Evolutionary conservation across 805 yeast genomes (phyloP).

Genomic region (Pichia paraexigua): DNA sequence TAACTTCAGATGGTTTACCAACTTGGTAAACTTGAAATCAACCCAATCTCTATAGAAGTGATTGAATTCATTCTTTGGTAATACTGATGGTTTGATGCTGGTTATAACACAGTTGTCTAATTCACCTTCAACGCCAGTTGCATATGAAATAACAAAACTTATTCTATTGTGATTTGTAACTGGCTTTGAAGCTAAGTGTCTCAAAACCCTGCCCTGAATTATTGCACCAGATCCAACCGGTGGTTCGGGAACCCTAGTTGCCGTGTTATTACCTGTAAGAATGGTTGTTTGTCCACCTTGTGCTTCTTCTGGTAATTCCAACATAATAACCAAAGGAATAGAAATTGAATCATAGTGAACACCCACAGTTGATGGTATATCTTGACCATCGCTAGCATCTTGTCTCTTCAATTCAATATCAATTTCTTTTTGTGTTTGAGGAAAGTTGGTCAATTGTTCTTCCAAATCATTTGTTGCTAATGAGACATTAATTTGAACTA

Average conservation of each 20-base stretch:
- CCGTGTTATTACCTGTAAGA: conserved; percentile 33
- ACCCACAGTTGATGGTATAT: conserved; percentile 38
- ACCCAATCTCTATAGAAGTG: conserved; percentile 30
- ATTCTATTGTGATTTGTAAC: conserved; percentile 28
- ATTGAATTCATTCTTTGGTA: conserved; percentile 27
- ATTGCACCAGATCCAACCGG: conserved; percentile 38
- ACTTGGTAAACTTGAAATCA: conserved; percentile 24
- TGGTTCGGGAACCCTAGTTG: conserved; percentile 32
- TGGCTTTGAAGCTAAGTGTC: conserved; percentile 42
- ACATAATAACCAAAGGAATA: conserved; percentile 42
- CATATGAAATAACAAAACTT: conserved; percentile 25
- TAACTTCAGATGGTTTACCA: conserved; percentile 20
- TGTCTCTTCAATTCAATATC: conserved; percentile 11
- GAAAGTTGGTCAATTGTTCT: conserved; percentile 9
- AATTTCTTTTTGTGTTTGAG: conserved; percentile 14
- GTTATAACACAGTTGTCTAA: conserved; percentile 28
- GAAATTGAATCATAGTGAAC: conserved; percentile 42
- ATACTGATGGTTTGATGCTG: conserved; percentile 26
- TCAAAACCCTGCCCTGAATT: conserved; percentile 39
- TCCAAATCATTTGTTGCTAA: conserved; percentile 25
- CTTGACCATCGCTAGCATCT: conserved; percentile 24
- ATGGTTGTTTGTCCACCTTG: conserved; percentile 46
- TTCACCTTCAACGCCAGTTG: conserved; percentile 20
- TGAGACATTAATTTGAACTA: conserved; percentile 42
- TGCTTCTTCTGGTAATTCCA: conserved; percentile 37